Evolutionary conservation across 257 asterid species (phyloP).

Genomic region (Scutellaria barbata): DNA sequence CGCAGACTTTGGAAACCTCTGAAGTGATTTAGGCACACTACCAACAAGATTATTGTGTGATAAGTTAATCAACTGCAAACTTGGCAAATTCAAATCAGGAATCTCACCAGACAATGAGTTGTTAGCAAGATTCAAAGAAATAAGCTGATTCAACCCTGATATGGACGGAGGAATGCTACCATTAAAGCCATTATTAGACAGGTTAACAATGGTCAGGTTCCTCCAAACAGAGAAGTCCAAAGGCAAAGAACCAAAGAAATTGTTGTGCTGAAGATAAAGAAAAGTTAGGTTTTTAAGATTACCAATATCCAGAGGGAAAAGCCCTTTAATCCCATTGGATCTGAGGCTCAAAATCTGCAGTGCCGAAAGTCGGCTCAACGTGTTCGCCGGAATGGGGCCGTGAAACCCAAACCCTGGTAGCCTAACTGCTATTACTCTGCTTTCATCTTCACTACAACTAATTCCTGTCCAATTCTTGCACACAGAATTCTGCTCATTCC

Average conservation of each 20-base stretch:
- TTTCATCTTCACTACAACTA: constrained; percentile 70
- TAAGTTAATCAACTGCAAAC: constrained; percentile 65
- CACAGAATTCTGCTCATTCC: constrained; percentile 59
- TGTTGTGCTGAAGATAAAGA: constrained; percentile 88
- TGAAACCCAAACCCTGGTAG: constrained; percentile 88
- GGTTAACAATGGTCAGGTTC: constrained; percentile 58
- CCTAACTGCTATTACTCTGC: constrained; percentile 68
- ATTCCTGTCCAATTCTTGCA: constrained; percentile 94
- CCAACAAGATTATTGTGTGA: constrained; percentile 81
- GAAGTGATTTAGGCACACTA: constrained; percentile 77
- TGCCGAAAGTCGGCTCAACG: constrained; percentile 74
- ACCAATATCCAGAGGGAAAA: constrained; percentile 71
- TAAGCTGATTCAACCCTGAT: constrained; percentile 59
- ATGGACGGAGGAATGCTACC: constrained; percentile 69
- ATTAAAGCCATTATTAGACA: constrained; percentile 70
- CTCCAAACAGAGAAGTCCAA: constrained; percentile 73
- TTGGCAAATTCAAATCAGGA: constrained; percentile 63
- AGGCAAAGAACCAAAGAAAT: constrained; percentile 80
- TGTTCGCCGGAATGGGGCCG: constrained; percentile 78
- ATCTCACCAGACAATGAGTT: constrained; percentile 70
- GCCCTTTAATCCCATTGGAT: constrained; percentile 79
- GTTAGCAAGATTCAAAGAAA: constrained; percentile 68
- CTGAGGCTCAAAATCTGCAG: constrained; percentile 98
- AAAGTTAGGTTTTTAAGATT: constrained; percentile 67
- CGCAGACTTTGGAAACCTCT: constrained; percentile 70